Evolutionary conservation across 2,329 filamentous ascomycete species (phyloP), one percentile per base, ranked within the genome.

Genomic region (Ophiosphaerella herpotricha): DNA sequence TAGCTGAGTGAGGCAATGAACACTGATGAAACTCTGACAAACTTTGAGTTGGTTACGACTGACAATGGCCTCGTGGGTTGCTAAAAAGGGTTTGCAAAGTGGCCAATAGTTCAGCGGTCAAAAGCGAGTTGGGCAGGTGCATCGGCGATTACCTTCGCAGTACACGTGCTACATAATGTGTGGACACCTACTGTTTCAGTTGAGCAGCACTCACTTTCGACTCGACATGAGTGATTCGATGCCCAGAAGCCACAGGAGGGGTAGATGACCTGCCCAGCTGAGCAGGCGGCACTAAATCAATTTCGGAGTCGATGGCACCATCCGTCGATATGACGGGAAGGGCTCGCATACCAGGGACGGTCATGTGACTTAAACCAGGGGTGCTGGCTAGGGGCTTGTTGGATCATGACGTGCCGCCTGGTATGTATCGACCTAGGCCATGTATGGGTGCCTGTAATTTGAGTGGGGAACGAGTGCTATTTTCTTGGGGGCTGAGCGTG

Each of bases 131-230:
- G 34, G 33, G 34, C 14, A 47, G 26, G 36, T 36, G 29, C 18
- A 45, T 46, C 46, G 45, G 49, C 49, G 44, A 55, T 44, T 43
- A 38, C 33, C 26, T 13, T n/a, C 5, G 5, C 16, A 13, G 23
- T 14, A 39, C 14, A 34, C 31, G 35, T 43, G 26, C 11, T 29
- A 29, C 26, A 7, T 43, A 39, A 43, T 43, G 48, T 50, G 31
- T 51, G 51, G 39, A 46, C 48, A 29, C 26, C 4, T 29, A 41
- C 43, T 53, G 57, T 59, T 55, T 59, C 54, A 54, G 42, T 46
- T 36, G 41, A 50, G 36, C 40, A 46, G 38, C 34, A 38, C 54
- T 50, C 46, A 33, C 49, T 24, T 34, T 18, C 36, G 18, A 42
- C 9, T 33, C 23, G 29, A 39, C 18, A 21, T 39, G 34, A 43